Percentiles rank a stretch among this genome's conserved stretches.
Conservation (phyloP, 179 eudicot genomes). For the Beta lomatogona region DNA sequence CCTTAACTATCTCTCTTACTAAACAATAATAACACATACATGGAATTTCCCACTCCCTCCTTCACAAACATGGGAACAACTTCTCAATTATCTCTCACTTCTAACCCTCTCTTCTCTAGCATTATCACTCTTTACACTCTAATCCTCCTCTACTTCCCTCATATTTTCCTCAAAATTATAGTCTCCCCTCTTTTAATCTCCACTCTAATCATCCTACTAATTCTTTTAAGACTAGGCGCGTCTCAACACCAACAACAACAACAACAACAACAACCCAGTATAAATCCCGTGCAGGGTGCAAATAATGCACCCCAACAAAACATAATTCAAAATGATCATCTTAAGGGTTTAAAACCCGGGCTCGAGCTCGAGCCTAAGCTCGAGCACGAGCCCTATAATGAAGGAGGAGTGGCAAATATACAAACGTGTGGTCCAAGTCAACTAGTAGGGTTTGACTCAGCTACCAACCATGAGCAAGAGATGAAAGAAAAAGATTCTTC, state of each 20-base stretch:
- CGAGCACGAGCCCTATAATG: background rate
- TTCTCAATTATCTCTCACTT: conserved; percentile 16
- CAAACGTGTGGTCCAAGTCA: background rate
- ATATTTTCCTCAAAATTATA: conserved; percentile 28
- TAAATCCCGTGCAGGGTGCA: background rate
- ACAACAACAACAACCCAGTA: background rate
- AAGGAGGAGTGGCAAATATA: background rate
- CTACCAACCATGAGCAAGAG: background rate
- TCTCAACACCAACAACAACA: conserved; percentile 28
- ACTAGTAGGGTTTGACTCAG: background rate
- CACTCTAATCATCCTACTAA: conserved; percentile 49
- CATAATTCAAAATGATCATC: conserved; percentile 6
- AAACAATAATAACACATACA: background rate
- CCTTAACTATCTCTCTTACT: background rate
- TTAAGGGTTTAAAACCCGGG: background rate
- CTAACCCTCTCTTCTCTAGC: conserved; percentile 51
- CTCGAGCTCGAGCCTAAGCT: background rate
- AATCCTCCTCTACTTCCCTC: conserved; percentile 55
- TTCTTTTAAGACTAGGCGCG: conserved; percentile 56
- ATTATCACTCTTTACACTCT: conserved; percentile 52
- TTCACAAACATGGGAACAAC: conserved; percentile 11
- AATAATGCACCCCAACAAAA: background rate
- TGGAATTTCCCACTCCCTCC: background rate
- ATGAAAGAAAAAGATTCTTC: background rate
- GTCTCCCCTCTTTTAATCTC: conserved; percentile 56